Base-by-base conservation (phyloP, 768 basidiomycete genomes). In the Phanerodontia chrysosporium region DNA sequence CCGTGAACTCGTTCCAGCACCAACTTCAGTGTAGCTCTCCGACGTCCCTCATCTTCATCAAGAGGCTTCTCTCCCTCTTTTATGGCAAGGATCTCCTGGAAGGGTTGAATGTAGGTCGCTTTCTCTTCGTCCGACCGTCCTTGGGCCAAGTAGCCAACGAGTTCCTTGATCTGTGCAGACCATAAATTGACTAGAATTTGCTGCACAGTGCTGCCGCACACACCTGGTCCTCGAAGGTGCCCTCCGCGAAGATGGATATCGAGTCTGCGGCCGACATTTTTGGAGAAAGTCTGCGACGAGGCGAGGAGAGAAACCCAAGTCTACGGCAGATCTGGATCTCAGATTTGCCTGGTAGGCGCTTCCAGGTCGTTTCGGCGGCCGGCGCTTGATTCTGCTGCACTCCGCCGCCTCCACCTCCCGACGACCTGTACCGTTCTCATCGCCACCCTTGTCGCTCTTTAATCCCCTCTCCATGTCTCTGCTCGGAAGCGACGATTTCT, bases 151-250 rank as follows among this genome's bases (percentile, higher is more conserved):
- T 92, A 95, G 67, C 83, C 81, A 48, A 91, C 82, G 36, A 94
- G 76, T 68, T 94, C 92, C 67, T 83, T 81, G 67, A 92, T 82
- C 89, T 95, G 60, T 42, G 8, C 27, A 22, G 49, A 56, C 24
- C 52, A 58, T 27, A 25, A n/a, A 2, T 60, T 4, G 49, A 58
- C 35, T 8, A 28, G 24, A 29, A 58, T 51, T 48, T n/a, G 21
- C 1, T 2, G 28, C 10, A 14, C 36, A 27, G 36, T 32, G 21
- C 28, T 13, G 29, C 51, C 56, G 39, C 25, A 52, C 45, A 24
- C 52, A 89, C 90, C 83, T 92, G 89, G 72, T 95, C 92, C 70
- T 89, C 86, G 65, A 90, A 93, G 1, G 91, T 92, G 52, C 92
- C 92, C 74, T 95, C 92, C 21, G 89, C 85, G 68, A 92, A 93